Conservation (phyloP, 2,329 filamentous ascomycete species). For the Zalaria sp. region DNA sequence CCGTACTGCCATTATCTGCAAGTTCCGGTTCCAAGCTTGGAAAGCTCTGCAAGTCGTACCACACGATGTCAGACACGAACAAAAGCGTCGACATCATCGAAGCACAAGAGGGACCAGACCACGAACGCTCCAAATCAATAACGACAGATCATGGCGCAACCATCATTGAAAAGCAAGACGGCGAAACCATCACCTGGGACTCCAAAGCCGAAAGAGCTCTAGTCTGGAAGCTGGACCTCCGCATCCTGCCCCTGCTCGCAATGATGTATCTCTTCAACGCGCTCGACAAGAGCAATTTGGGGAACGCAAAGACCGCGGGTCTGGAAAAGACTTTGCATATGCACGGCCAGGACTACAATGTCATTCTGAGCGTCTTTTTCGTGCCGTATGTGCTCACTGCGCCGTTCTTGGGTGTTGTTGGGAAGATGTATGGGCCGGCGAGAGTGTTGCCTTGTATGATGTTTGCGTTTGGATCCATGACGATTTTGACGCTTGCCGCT, state of each 20-base stretch:
- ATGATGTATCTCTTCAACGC: constrained; percentile 47
- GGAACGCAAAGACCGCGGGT: constrained; percentile 29
- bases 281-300: constrained; percentile 30
- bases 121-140: no score
- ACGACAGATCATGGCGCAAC: no score
- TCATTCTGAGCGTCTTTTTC: constrained; percentile 59
- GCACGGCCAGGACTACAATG: constrained; percentile 50
- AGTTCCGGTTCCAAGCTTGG: no score
- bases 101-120: no score
- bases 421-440: constrained; percentile 53
- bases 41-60: no score
- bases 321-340: constrained; percentile 44
- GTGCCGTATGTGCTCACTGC: constrained; percentile 60
- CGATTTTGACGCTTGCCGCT: constrained; percentile 42
- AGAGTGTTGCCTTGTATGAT: constrained; percentile 53
- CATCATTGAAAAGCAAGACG: no score
- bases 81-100: no score
- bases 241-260: constrained; percentile 43
- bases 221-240: constrained; percentile 40
- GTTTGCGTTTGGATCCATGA: constrained; percentile 52
- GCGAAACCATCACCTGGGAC: constrained; percentile 19
- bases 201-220: constrained; percentile 33
- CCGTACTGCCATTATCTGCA: no score
- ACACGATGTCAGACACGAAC: no score
- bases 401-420: constrained; percentile 50